Conservation (phyloP, 2,329 filamentous ascomycete genomes). For the Drechmeria coniospora region DNA sequence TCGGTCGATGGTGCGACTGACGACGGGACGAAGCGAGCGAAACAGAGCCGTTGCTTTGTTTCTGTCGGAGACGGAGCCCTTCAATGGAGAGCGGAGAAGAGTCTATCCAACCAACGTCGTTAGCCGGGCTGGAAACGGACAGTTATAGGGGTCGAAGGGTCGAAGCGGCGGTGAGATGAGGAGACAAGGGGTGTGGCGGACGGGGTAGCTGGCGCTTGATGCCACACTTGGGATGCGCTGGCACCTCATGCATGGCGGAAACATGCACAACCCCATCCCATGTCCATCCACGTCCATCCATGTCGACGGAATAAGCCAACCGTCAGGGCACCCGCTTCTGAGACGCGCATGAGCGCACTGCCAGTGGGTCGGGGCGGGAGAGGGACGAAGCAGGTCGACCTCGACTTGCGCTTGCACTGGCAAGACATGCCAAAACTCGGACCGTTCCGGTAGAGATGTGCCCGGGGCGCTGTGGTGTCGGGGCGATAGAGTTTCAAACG, state of each 20-base stretch:
- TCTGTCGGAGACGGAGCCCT: constrained; percentile 9
- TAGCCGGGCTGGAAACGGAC: constrained; percentile 17
- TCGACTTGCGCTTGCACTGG: too few relatives aligned
- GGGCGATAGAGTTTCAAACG: too few relatives aligned
- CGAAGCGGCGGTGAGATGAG: constrained; percentile 9
- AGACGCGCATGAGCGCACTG: too few relatives aligned
- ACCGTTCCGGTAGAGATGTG: too few relatives aligned
- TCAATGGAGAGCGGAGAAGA: constrained; percentile 10
- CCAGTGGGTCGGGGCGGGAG: too few relatives aligned
- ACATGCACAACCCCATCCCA: constrained; percentile 26
- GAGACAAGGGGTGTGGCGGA: constrained; percentile 9
- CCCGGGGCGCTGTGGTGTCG: too few relatives aligned
- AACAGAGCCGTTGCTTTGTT: constrained; percentile 9
- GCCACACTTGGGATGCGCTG: constrained; percentile 22
- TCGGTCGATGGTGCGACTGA: constrained; percentile 3
- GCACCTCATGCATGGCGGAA: constrained; percentile 40
- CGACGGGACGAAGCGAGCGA: constrained; percentile 7
- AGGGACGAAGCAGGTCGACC: too few relatives aligned
- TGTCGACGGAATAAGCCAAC: too few relatives aligned
- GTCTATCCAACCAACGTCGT: constrained; percentile 21
- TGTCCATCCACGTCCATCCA: too few relatives aligned
- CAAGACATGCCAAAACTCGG: too few relatives aligned
- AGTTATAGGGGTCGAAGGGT: constrained; percentile 14
- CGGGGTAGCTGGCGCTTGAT: constrained; percentile 10
- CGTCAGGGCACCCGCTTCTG: constrained; percentile 5